These are phyloP conservation scores for Penstemon barbatus DNA, from an alignment of 257 asterid genomes.

Conservation along the genomic window DNA sequence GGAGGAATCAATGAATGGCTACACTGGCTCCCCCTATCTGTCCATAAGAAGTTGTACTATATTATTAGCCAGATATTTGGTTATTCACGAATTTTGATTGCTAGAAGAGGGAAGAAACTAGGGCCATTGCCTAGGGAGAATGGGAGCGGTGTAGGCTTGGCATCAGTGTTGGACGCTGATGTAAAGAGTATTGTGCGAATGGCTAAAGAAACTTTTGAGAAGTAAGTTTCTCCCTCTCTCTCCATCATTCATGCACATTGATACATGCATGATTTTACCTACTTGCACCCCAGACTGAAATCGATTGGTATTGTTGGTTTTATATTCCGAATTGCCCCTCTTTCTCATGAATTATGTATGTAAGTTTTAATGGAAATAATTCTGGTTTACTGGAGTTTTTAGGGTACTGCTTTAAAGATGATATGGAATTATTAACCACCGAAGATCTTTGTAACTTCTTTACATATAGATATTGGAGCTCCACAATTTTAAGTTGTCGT, in stretches of 20 bases:
- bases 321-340: neutral
- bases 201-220: slow-evolving; percentile 83
- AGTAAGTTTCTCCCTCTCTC: slow-evolving; percentile 49
- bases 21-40: slow-evolving; percentile 92
- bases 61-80: slow-evolving; percentile 58
- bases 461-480: slow-evolving; percentile 6
- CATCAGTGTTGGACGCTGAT: slow-evolving; percentile 88
- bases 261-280: neutral
- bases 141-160: slow-evolving; percentile 61
- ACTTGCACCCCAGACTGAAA: slow-evolving; percentile 5
- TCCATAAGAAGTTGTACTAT: slow-evolving; percentile 72
- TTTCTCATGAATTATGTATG: neutral
- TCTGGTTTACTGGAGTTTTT: slow-evolving; percentile 1
- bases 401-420: slow-evolving; percentile 1
- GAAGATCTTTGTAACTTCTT: neutral
- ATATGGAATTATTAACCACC: neutral
- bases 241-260: neutral
- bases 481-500: neutral
- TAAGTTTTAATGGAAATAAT: neutral
- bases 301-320: neutral
- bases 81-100: slow-evolving; percentile 44
- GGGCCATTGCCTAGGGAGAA: slow-evolving; percentile 45
- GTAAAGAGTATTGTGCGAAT: slow-evolving; percentile 69
- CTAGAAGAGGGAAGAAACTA: slow-evolving; percentile 47
- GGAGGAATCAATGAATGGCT: slow-evolving; percentile 96